Evolutionary conservation across 2,329 filamentous ascomycete genomes (phyloP), one percentile per base, ranked within the genome.

Genomic region (Xenoacremonium recifei): DNA sequence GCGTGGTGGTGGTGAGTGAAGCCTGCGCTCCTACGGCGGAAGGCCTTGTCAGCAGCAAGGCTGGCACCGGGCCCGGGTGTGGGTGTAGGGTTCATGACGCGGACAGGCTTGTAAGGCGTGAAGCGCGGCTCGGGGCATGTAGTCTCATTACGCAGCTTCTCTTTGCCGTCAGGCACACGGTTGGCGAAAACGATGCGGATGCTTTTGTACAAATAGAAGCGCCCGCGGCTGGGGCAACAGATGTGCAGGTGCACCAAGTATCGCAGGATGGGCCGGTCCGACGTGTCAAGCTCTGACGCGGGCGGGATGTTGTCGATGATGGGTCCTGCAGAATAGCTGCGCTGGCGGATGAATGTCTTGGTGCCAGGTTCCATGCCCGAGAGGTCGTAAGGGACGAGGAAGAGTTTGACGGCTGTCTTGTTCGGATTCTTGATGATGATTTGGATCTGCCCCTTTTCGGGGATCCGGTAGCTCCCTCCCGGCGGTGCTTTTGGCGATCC

Each of bases 341-440:
- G 85, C 67, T 99, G 93, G 21, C 93, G 82, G 47, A 99, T 86
- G 55, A 97, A 97, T 0, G 93, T 99, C 66, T 97, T 97, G 13
- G 89, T 95, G 0, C 90, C 90, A 0, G 89, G 80, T 48, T 93
- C 86, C 92, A 99, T 99, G 38, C 89, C 92, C 1, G 82, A 77
- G 2, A 99, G 73, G 61, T 97, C 90, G 55, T 97, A 99, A 0
- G 92, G 93, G 3, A 99, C 82, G 18, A 97, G 75, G 55, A 97
- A 97, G 1, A 99, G 73, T 64, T 99, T 97, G 40, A 97, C 92
- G 1, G 93, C 93, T 4, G 93, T 97, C 62, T 97, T 97, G 69
- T 97, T 96, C 13, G 91, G 92, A 57, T 97, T 99, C 64, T 97
- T 97, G 63, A 99, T 89, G 48, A 99, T 85, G 50, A 99, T 95